phyloP scores from a whole-genome alignment of 192 early-diverging fungal species.

The Umbelopsis sp. region DNA sequence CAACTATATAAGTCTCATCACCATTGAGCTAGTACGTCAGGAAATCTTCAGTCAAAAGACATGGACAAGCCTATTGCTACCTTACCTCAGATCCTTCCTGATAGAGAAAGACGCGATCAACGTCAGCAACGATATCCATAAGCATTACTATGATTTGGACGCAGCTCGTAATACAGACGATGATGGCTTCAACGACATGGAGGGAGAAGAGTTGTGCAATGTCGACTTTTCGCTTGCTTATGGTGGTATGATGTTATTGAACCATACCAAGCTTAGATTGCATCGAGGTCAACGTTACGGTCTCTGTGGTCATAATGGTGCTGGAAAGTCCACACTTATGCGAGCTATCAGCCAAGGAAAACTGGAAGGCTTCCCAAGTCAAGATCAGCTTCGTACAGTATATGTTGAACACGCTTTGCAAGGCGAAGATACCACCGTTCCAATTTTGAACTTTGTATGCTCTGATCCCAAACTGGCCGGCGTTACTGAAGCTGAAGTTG shows the following conservation, averaged over 20 bases:
- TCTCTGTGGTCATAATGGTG: constrained; percentile 78
- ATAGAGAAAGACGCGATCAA: constrained; percentile 45
- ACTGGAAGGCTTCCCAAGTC: constrained; percentile 76
- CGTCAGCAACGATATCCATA: constrained; percentile 37
- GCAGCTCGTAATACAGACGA: constrained; percentile 38
- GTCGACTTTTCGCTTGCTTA: constrained; percentile 77
- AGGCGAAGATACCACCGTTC: constrained; percentile 62
- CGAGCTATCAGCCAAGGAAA: constrained; percentile 76
- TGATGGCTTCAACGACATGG: constrained; percentile 45
- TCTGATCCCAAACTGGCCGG: constrained; percentile 49
- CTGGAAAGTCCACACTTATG: constrained; percentile 84
- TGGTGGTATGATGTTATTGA: constrained; percentile 76
- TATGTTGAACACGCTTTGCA: constrained; percentile 77
- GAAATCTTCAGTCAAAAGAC: constrained; percentile 56
- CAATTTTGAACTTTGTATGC: constrained; percentile 63
- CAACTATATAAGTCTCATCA: constrained; percentile 54
- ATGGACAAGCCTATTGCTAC: constrained; percentile 59
- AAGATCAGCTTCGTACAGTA: constrained; percentile 70
- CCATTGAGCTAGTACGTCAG: constrained; percentile 58
- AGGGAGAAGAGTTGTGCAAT: constrained; percentile 52
- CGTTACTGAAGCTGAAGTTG: constrained; percentile 46
- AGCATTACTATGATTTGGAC: constrained; percentile 38
- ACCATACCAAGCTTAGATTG: constrained; percentile 59
- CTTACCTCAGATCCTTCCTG: constrained; percentile 59
- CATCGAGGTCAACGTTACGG: constrained; percentile 80